These are phyloP conservation scores for Conringia planisiliqua DNA, from an alignment of 345 rosid genomes.

Conservation along the genomic window DNA sequence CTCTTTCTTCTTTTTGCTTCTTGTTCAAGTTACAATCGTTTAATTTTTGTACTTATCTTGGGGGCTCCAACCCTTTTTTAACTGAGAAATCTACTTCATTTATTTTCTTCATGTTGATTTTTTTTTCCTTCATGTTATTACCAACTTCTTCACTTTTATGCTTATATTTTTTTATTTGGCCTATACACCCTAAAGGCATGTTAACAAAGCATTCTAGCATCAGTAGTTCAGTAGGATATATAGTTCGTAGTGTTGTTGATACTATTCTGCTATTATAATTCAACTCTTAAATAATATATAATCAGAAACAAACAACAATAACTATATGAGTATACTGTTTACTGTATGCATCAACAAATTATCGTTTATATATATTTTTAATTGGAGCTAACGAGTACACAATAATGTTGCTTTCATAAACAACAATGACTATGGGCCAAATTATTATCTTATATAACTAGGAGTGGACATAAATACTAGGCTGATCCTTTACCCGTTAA, in stretches of 20 bases:
- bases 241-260: neutral
- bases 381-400: too few relatives aligned
- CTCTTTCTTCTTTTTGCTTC: neutral
- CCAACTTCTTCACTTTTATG: too few relatives aligned
- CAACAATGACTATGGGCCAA: too few relatives aligned
- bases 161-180: neutral
- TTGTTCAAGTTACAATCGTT: neutral
- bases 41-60: neutral
- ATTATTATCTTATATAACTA: too few relatives aligned
- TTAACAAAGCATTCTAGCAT: neutral
- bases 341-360: too few relatives aligned
- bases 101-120: too few relatives aligned
- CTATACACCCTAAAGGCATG: neutral
- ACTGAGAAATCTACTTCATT: too few relatives aligned
- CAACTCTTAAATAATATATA: neutral
- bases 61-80: neutral
- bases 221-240: neutral
- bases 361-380: too few relatives aligned
- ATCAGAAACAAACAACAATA: neutral
- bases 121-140: too few relatives aligned
- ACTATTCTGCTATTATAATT: neutral
- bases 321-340: neutral
- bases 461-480: too few relatives aligned
- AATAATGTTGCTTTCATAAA: too few relatives aligned
- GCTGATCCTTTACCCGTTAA: too few relatives aligned